These are phyloP conservation scores for Phialocephala sp. DNA, from an alignment of 2,329 filamentous ascomycete genomes.

Conservation along the genomic window DNA sequence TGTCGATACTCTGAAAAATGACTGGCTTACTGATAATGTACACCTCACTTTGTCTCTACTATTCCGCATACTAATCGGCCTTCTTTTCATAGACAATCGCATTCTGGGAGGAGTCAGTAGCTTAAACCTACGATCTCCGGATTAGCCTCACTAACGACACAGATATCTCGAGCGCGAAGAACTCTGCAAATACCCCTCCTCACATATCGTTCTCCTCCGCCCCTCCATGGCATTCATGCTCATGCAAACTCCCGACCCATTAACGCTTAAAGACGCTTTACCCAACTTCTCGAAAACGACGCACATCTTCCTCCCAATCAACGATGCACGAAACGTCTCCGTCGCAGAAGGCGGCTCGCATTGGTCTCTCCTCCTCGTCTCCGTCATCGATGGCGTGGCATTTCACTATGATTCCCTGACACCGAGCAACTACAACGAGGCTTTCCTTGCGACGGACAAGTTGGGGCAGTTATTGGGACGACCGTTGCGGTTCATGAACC, in stretches of 20 bases:
- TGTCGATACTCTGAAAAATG: constrained; percentile 83
- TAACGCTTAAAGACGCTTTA: constrained; percentile 68
- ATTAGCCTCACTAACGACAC: constrained; percentile 33
- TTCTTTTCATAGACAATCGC: constrained; percentile 74
- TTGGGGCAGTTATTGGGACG: constrained; percentile 71
- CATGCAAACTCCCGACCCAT: constrained; percentile 70
- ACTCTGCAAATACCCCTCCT: constrained; percentile 78
- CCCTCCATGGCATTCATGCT: constrained; percentile 93
- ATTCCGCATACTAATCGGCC: constrained; percentile 18
- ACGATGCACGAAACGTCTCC: constrained; percentile 79
- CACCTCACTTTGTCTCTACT: background rate
- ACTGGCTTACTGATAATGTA: constrained; percentile 98
- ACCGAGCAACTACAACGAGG: constrained; percentile 77
- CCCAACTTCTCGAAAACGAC: constrained; percentile 82
- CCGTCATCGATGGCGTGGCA: constrained; percentile 83
- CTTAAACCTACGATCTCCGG: constrained; percentile 6
- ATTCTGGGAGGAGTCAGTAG: constrained; percentile 92
- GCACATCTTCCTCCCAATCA: constrained; percentile 95
- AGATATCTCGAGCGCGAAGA: constrained; percentile 90
- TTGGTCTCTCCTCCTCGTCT: constrained; percentile 93
- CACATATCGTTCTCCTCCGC: constrained; percentile 86
- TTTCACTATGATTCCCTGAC: constrained; percentile 96
- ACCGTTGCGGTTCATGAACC: constrained; percentile 75
- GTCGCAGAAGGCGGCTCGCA: constrained; percentile 90
- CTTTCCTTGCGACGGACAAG: constrained; percentile 70